Evolutionary conservation across 1,284 basidiomycete genomes (phyloP).

Genomic region (Butyriboletus appendiculatus): DNA sequence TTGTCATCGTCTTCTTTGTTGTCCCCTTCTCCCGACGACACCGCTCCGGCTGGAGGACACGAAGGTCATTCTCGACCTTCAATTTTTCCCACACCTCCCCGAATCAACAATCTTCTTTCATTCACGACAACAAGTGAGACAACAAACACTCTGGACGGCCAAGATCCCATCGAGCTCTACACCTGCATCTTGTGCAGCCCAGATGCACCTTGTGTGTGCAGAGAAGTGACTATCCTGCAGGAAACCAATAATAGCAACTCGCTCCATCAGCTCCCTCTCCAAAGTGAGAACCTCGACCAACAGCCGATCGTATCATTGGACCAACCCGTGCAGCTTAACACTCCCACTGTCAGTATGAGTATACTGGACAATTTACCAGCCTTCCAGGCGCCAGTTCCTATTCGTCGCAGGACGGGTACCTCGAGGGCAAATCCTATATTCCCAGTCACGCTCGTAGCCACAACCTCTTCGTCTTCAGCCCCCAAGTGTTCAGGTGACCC

Average conservation of each 20-base stretch:
- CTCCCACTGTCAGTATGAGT: slow-evolving; percentile 37
- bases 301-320: slow-evolving; percentile 29
- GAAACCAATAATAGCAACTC: slow-evolving; percentile 22
- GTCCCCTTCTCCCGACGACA: slow-evolving; percentile 19
- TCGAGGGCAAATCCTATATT: slow-evolving; percentile 50
- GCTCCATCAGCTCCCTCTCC: slow-evolving; percentile 14
- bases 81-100: slow-evolving; percentile 25
- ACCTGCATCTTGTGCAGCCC: slow-evolving; percentile 73
- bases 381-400: slow-evolving; percentile 76
- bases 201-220: slow-evolving; percentile 71
- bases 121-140: slow-evolving; percentile 27
- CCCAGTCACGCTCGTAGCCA: slow-evolving; percentile 41
- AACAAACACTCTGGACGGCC: slow-evolving; percentile 25
- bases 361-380: slow-evolving; percentile 76
- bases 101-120: slow-evolving; percentile 36
- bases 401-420: slow-evolving; percentile 54
- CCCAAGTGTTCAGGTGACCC: slow-evolving; percentile 57
- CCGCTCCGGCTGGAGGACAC: slow-evolving; percentile 1
- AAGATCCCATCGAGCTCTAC: slow-evolving; percentile 33
- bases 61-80: slow-evolving; percentile 14
- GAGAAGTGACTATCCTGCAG: slow-evolving; percentile 58
- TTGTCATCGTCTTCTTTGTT: slow-evolving; percentile 19
- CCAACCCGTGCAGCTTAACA: slow-evolving; percentile 15
- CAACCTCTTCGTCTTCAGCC: slow-evolving; percentile 13
- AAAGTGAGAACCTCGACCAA: slow-evolving; percentile 18